Evolutionary conservation across 805 yeast genomes (phyloP).

Genomic region (Cyberlindnera japonica): DNA sequence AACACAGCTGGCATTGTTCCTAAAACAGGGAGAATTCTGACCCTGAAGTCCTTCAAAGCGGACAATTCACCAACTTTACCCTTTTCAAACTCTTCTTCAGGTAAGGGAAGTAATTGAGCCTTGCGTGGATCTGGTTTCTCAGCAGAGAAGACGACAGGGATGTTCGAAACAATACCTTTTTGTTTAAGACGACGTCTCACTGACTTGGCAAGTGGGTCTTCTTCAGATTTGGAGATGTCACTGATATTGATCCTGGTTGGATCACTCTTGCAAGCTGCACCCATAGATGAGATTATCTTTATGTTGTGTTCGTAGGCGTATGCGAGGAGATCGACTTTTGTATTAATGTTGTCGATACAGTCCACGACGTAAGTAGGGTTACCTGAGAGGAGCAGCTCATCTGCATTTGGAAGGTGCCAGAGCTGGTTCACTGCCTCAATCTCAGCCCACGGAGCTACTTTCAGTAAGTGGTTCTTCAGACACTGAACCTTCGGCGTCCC

Average conservation of each 20-base stretch:
- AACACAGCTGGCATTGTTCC: slow-evolving; percentile 98
- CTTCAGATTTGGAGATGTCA: slow-evolving; percentile 86
- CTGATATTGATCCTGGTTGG: slow-evolving; percentile 88
- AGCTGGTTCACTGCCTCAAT: slow-evolving; percentile 75
- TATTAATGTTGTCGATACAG: slow-evolving; percentile 94
- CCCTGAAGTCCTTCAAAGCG: slow-evolving; percentile 86
- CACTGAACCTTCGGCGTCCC: slow-evolving; percentile 89
- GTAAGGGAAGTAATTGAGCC: slow-evolving; percentile 81
- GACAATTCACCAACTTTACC: slow-evolving; percentile 86
- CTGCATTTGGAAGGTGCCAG: slow-evolving; percentile 68
- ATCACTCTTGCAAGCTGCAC: slow-evolving; percentile 96
- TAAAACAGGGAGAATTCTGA: slow-evolving; percentile 88
- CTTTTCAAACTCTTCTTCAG: slow-evolving; percentile 73
- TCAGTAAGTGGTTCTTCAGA: slow-evolving; percentile 57
- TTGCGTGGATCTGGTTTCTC: slow-evolving; percentile 97
- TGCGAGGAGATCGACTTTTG: slow-evolving; percentile 87
- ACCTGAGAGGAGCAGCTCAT: slow-evolving; percentile 50
- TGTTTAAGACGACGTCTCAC: slow-evolving; percentile 82
- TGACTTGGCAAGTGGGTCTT: slow-evolving; percentile 86
- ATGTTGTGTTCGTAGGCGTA: slow-evolving; percentile 60
- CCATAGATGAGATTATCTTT: slow-evolving; percentile 87
- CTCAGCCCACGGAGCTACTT: slow-evolving; percentile 92
- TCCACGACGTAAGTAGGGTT: slow-evolving; percentile 79
- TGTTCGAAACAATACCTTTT: slow-evolving; percentile 69
- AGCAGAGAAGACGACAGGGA: slow-evolving; percentile 86